Base-by-base conservation (phyloP, 75 land plant genomes). In the Isoetes taiwanensis region DNA sequence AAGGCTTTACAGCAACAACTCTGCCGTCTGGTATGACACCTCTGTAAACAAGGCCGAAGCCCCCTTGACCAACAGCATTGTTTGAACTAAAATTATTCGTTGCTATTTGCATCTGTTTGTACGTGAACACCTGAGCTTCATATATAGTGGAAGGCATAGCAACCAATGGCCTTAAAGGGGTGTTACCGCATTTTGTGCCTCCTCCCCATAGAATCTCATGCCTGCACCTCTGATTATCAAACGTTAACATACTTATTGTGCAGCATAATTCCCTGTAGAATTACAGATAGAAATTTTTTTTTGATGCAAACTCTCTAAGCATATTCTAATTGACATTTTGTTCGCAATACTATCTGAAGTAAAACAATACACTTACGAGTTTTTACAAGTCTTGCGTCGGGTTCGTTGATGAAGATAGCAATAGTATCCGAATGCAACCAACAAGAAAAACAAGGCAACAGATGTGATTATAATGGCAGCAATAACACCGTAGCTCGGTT, bases 21-120 rank as follows among this genome's bases (percentile, higher is more conserved):
- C 74, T 68, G 14, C 87, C 83, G 59, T 86, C 76, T 2, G 41
- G 37, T 2, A 86, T 66, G 17, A 75, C 75, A 26, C 83, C 87
- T 48, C 65, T 66, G 61, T 79, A 86, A 6, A 86, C 87, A 6
- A 58, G 59, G 33, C 91, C 91, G 43, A 86, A 86, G 5, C 83
- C 80, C 39, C 87, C 91, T 46, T 75, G 83, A 6, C 91, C 87
- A 48, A 82, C 66, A 32, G 79, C 74, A 63, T 83, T 82, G 2
- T 63, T 70, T 41, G 70, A 63, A 58, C 71, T 56, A 27, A 86
- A 86, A n/a, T 82, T 79, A 33, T 70, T 69, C 21, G 87, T 83
- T 12, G 87, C 87, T 19, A 64, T 52, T 50, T 86, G 83, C 11
- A 86, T 64, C 78, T 82, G 80, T 69, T 73, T 86, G 73, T 72